phyloP scores from a whole-genome alignment of 805 yeast genomes.

The Candida bentonensis region DNA sequence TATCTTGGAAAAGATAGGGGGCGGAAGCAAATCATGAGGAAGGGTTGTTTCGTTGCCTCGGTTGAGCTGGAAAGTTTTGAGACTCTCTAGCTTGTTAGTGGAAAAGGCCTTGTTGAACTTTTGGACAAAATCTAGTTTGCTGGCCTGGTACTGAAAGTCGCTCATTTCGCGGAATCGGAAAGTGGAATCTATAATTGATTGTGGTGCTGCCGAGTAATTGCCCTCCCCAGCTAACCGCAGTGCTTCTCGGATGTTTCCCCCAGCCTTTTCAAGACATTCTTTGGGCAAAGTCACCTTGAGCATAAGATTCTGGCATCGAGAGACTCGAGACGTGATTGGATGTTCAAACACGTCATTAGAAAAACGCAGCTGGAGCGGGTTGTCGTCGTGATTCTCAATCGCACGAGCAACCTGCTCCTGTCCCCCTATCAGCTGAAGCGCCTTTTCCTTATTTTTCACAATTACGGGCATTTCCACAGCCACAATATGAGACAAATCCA shows the following conservation, averaged over 20 bases:
- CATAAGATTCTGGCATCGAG: constrained; percentile 18
- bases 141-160: constrained; percentile 68
- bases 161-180: constrained; percentile 74
- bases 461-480: constrained; percentile 69
- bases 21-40: constrained; percentile 62
- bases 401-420: constrained; percentile 23
- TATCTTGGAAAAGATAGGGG: constrained; percentile 67
- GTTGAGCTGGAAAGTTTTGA: constrained; percentile 25
- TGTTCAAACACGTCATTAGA: constrained; percentile 30
- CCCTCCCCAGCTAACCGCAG: constrained; percentile 40
- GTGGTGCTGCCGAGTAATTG: constrained; percentile 38
- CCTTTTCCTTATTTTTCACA: constrained; percentile 34
- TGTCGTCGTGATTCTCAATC: constrained; percentile 20
- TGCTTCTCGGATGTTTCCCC: constrained; percentile 41
- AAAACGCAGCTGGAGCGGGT: constrained; percentile 22
- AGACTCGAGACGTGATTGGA: constrained; percentile 28
- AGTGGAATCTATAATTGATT: constrained; percentile 52
- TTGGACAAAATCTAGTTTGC: constrained; percentile 36
- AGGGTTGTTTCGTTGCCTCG: constrained; percentile 12
- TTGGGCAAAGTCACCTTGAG: constrained; percentile 21
- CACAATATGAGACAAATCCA: constrained; percentile 56
- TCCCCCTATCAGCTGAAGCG: constrained; percentile 37
- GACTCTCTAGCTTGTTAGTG: constrained; percentile 27
- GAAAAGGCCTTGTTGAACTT: constrained; percentile 28
- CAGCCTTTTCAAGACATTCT: constrained; percentile 13